Base-by-base conservation (phyloP, 148 eudicot genomes). In the Tetragonia tetragonoides region DNA sequence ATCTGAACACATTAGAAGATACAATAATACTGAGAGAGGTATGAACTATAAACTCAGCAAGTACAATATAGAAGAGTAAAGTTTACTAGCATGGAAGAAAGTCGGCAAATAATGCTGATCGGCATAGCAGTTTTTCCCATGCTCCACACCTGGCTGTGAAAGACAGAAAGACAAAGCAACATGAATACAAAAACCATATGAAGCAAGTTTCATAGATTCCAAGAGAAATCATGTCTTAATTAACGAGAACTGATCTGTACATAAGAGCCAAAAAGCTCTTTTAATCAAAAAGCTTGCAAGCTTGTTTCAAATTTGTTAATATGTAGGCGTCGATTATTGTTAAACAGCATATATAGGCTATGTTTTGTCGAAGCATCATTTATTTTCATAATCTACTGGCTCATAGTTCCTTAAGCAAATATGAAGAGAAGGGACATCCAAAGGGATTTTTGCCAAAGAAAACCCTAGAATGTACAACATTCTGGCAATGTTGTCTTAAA, bases 101-200 rank as follows among this genome's bases (percentile, higher is more conserved):
- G 88, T 86, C 18, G 86, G 89, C 44, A 86, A 60, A 76, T 86
- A 86, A 76, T 86, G 88, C 78, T 86, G 86, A 77, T 86, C 89
- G 63, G 86, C 79, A 66, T 81, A 81, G 78, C 86, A 86, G 66
- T 86, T 86, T 65, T 86, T 86, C 56, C 85, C 81, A 18, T 78
- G 83, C 75, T 84, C 89, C 89, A 86, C 84, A 18, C 86, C 86
- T 68, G 87, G 89, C 89, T 86, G 87, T 73, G 62, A 57, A 77
- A n/a, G 56, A 49, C 70, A 77, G n/a, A 81, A 64, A 68, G 10
- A 47, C 4, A 47, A 69, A 73, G 42, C 78, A 70, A 47, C 42
- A 59, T 84, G 62, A 81, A n/a, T 56, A 75, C 18, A 39, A 61
- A 73, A 47, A 49, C 34, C 59, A 24, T 44, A 37, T 23, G 61